Evolutionary conservation across 2,329 filamentous ascomycete species (phyloP).

Genomic region (Xylaria sp.): DNA sequence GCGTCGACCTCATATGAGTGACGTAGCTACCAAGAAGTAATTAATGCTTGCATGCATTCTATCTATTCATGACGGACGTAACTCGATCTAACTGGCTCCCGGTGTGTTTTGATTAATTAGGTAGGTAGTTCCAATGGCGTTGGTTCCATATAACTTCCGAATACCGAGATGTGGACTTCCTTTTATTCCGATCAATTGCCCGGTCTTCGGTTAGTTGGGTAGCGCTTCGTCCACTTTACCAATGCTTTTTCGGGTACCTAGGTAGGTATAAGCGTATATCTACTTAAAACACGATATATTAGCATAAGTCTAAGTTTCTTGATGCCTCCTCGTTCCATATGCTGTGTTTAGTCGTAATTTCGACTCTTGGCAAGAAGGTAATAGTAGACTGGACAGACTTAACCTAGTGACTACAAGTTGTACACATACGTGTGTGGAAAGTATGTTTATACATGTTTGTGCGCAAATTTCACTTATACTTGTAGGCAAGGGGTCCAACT

Average conservation of each 20-base stretch:
- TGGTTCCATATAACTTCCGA: neutral
- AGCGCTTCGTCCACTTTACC: too few relatives aligned
- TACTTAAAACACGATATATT: too few relatives aligned
- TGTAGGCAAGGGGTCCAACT: neutral
- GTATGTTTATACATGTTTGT: neutral
- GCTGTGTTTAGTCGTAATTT: neutral
- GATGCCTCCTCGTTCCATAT: neutral
- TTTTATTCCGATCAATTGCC: neutral
- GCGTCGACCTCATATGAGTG: neutral
- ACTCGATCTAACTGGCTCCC: neutral
- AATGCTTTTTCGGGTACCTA: too few relatives aligned
- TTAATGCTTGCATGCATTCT: neutral
- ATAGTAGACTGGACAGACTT: neutral
- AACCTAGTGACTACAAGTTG: neutral
- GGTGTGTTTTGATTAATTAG: neutral
- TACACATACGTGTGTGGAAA: neutral
- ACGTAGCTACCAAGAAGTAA: slow-evolving; percentile 2
- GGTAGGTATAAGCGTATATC: too few relatives aligned
- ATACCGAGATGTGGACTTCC: neutral
- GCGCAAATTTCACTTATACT: neutral
- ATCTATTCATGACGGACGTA: neutral
- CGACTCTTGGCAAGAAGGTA: neutral
- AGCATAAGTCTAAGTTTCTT: too few relatives aligned
- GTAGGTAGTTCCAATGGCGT: too few relatives aligned
- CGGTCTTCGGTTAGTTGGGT: neutral